A percentile compares a stretch with the other conserved stretches of the same genome.
Evolutionary conservation across 345 rosid genomes (phyloP).

Genomic region (Psidium guajava): DNA sequence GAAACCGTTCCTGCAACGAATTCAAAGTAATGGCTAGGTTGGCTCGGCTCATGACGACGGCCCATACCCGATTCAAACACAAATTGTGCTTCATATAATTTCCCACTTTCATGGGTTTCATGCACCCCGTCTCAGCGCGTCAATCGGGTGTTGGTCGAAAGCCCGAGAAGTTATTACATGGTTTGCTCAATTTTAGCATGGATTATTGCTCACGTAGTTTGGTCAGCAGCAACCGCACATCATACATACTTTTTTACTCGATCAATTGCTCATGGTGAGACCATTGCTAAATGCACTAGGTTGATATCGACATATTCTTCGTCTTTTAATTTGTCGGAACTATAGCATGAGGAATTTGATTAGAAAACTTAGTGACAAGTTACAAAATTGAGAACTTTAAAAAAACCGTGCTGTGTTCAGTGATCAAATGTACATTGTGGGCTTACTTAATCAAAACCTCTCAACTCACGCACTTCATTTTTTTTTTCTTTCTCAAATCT

Average conservation of each 20-base stretch:
- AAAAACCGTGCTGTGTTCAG: background rate
- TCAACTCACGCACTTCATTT: too few species aligned
- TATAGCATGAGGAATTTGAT: background rate
- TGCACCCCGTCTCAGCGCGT: too few species aligned
- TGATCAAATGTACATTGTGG: background rate
- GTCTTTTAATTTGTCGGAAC: background rate
- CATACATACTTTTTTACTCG: background rate
- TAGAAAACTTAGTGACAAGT: background rate
- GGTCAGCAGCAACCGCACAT: background rate
- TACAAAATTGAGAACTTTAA: background rate
- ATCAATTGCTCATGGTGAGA: background rate
- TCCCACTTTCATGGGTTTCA: too few species aligned
- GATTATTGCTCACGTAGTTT: background rate
- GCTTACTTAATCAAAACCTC: too few species aligned
- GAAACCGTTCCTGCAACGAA: background rate
- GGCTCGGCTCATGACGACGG: background rate
- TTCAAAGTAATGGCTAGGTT: background rate
- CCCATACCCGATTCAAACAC: background rate
- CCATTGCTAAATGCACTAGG: background rate
- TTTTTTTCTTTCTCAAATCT: too few species aligned
- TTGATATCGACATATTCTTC: too few species aligned
- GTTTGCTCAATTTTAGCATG: background rate
- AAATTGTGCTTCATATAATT: too few species aligned
- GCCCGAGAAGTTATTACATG: background rate
- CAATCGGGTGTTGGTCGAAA: too few species aligned